Evolutionary conservation across 768 basidiomycete genomes (phyloP).

Genomic region (Hericium alpestre): DNA sequence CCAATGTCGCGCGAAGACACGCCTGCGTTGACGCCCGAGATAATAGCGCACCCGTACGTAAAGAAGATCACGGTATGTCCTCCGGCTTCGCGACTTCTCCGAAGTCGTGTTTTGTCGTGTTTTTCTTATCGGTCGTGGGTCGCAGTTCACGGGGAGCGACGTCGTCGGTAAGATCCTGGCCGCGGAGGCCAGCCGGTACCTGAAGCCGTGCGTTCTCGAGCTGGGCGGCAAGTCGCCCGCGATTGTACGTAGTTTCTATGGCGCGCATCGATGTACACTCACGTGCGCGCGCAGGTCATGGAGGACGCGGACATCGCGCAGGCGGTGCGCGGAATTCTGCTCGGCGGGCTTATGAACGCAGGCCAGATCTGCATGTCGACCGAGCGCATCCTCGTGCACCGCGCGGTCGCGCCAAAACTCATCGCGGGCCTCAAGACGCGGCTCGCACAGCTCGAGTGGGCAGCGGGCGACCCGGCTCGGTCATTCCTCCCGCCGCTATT

Average conservation of each 20-base stretch:
- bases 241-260: slow-evolving; percentile 26
- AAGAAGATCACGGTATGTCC: slow-evolving; percentile 40
- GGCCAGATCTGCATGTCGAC: slow-evolving; percentile 53
- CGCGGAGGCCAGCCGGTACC: slow-evolving; percentile 40
- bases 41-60: slow-evolving; percentile 45
- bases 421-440: slow-evolving; percentile 26
- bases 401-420: slow-evolving; percentile 26
- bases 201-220: slow-evolving; percentile 48
- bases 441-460: slow-evolving; percentile 23
- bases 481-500: slow-evolving; percentile 31
- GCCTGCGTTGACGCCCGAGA: slow-evolving; percentile 34
- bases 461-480: slow-evolving; percentile 21
- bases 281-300: slow-evolving; percentile 27
- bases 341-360: slow-evolving; percentile 34
- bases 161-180: slow-evolving; percentile 45
- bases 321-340: slow-evolving; percentile 39
- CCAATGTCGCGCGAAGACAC: slow-evolving; percentile 34
- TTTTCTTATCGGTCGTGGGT: neutral
- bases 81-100: neutral
- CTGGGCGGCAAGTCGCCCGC: slow-evolving; percentile 46
- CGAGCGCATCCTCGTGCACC: slow-evolving; percentile 45
- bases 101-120: neutral
- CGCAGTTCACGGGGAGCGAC: slow-evolving; percentile 47
- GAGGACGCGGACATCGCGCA: slow-evolving; percentile 42
- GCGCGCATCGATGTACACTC: neutral